Base-by-base conservation (phyloP, 257 asterid species). In the Solanum lignicaule region DNA sequence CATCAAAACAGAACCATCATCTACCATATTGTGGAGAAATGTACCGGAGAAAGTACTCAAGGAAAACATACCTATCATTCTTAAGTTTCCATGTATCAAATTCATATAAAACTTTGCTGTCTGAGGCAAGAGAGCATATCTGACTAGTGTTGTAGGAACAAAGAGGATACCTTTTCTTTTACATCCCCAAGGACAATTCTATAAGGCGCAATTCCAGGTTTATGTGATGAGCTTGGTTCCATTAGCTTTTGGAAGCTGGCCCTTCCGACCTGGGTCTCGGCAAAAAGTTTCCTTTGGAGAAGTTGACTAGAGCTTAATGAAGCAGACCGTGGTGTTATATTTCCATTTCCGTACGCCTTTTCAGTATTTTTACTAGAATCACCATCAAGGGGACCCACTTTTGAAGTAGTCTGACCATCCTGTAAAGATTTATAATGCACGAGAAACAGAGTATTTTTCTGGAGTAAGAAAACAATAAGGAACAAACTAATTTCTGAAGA, bases 131-230 rank as follows among this genome's bases (percentile, higher is more conserved):
- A 46, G 60, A 65, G 20, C 46, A 87, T 29, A 46, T 48, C 25
- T 81, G 68, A 20, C 35, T 73, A 73, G 48, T 29, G 88, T 43
- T 39, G 20, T 41, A 73, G 41, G 87, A 6, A 23, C 83, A 41
- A 87, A 88, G 73, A 68, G 48, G 29, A 83, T 88, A 95, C 99
- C 98, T 93, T 97, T 87, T 97, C 98, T 90, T 95, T 97, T 72
- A 94, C 93, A 90, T 95, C 93, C 73, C 98, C 99, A 27, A 97
- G 93, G 86, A 97, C 96, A 92, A 95, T 94, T 90, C 99, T 92
- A 88, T 97, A 95, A 90, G 99, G 98, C 91, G 98, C 98, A 66
- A 95, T 90, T 88, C 98, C 99, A 72, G 98, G 99, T 88, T 88
- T 83, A 76, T 93, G 96, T 55, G 97, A 92, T 73, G 93, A 93